Evolutionary conservation across 2,329 filamentous ascomycete genomes (phyloP).

Genomic region (Apiospora aurea): DNA sequence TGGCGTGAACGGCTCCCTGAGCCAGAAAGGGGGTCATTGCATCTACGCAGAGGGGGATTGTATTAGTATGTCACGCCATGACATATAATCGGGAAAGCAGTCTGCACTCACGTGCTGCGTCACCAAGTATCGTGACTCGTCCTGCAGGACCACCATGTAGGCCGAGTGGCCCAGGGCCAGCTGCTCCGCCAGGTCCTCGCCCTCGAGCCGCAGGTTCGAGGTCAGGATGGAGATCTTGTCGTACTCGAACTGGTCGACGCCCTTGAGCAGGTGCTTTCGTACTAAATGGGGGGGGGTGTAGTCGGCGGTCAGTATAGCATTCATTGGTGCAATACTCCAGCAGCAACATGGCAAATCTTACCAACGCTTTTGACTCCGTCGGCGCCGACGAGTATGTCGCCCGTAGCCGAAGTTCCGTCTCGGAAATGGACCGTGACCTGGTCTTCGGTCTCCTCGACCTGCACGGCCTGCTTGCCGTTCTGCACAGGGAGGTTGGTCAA

Average conservation of each 20-base stretch:
- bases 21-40: slow-evolving; percentile 31
- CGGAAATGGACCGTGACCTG: slow-evolving; percentile 2
- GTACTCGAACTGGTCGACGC: slow-evolving; percentile 36
- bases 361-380: slow-evolving; percentile 47
- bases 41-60: background rate
- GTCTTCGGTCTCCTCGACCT: background rate
- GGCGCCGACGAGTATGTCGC: slow-evolving; percentile 53
- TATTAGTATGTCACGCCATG: background rate
- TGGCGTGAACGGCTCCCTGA: slow-evolving; percentile 36
- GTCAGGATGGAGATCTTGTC: slow-evolving; percentile 38
- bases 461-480: slow-evolving; percentile 2
- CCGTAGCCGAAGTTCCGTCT: slow-evolving; percentile 34
- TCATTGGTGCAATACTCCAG: background rate
- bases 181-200: slow-evolving; percentile 40
- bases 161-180: slow-evolving; percentile 43
- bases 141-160: slow-evolving; percentile 34
- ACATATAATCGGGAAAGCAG: background rate
- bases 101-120: slow-evolving; percentile 32
- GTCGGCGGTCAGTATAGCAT: background rate
- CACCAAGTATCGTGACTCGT: slow-evolving; percentile 33
- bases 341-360: background rate
- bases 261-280: slow-evolving; percentile 41
- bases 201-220: slow-evolving; percentile 38
- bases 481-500: background rate
- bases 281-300: slow-evolving; percentile 27